Percentiles rank a stretch among this genome's conserved stretches.
Conservation (phyloP, 345 rosid species). For the Salix caprea region DNA sequence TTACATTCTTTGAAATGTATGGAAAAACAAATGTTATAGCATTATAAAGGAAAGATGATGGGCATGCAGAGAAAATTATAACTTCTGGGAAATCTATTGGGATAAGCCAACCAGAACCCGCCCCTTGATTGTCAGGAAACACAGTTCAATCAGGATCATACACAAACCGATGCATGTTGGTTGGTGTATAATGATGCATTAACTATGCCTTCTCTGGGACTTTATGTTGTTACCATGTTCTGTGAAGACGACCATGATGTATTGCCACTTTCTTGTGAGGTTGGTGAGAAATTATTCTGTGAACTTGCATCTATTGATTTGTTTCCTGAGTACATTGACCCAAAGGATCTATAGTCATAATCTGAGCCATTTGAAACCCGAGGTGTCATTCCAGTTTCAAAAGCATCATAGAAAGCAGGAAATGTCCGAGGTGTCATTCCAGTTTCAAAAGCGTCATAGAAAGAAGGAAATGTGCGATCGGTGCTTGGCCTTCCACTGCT, state of each 20-base stretch:
- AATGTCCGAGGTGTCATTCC: slow-evolving; percentile 30
- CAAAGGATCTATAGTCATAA: slow-evolving; percentile 37
- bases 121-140: neutral
- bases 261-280: slow-evolving; percentile 39
- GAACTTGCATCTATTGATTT: slow-evolving; percentile 43
- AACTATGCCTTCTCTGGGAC: neutral
- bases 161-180: neutral
- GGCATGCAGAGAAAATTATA: neutral
- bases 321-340: slow-evolving; percentile 35
- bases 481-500: slow-evolving; percentile 63
- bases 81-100: neutral
- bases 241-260: slow-evolving; percentile 30
- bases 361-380: slow-evolving; percentile 47
- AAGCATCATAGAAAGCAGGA: slow-evolving; percentile 35
- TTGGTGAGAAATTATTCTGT: slow-evolving; percentile 34
- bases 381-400: slow-evolving; percentile 15
- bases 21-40: neutral
- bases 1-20: neutral
- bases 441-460: slow-evolving; percentile 22
- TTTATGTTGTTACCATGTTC: slow-evolving; percentile 31
- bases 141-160: neutral
- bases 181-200: neutral
- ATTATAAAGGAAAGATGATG: neutral
- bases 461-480: slow-evolving; percentile 38
- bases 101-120: too few species aligned